Conservation (phyloP, 176 grass and related monocot genomes). For the Eleusine indica region DNA sequence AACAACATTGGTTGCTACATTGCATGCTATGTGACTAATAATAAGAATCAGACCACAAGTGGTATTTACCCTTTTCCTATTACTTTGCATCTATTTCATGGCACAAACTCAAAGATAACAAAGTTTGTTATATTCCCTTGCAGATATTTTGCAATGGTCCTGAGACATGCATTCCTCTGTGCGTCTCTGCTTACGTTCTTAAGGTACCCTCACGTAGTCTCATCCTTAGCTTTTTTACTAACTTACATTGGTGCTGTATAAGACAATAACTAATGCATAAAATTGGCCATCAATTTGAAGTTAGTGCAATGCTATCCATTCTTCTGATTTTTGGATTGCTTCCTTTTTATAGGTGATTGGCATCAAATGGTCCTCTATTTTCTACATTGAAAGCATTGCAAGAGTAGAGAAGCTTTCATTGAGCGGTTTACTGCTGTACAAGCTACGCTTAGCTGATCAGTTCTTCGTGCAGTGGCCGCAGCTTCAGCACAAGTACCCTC, state of each 20-base stretch:
- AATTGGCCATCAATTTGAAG: not conserved
- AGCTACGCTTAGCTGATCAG: constrained; percentile 71
- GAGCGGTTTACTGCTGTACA: constrained; percentile 85
- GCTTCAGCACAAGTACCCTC: constrained; percentile 64
- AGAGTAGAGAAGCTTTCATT: constrained; percentile 84
- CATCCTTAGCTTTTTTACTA: constrained; percentile 12
- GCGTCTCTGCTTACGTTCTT: constrained; percentile 72
- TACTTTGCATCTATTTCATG: constrained; percentile 15
- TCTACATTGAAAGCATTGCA: constrained; percentile 95
- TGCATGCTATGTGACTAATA: constrained; percentile 84
- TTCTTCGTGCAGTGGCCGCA: constrained; percentile 93
- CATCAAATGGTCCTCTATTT: constrained; percentile 71
- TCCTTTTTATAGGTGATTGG: constrained; percentile 62
- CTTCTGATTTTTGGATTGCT: constrained; percentile 2
- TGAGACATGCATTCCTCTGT: constrained; percentile 86
- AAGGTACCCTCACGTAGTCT: constrained; percentile 52
- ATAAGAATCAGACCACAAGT: constrained; percentile 88
- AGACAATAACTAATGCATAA: not conserved
- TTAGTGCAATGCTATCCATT: not conserved
- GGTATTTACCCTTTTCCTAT: constrained; percentile 50
- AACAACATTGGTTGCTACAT: constrained; percentile 74
- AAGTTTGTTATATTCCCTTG: constrained; percentile 36
- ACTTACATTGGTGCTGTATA: not conserved
- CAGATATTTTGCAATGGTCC: constrained; percentile 98
- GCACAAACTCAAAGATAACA: constrained; percentile 29